Conservation (phyloP, 805 yeast species). For the Lipomyces yamadae region DNA sequence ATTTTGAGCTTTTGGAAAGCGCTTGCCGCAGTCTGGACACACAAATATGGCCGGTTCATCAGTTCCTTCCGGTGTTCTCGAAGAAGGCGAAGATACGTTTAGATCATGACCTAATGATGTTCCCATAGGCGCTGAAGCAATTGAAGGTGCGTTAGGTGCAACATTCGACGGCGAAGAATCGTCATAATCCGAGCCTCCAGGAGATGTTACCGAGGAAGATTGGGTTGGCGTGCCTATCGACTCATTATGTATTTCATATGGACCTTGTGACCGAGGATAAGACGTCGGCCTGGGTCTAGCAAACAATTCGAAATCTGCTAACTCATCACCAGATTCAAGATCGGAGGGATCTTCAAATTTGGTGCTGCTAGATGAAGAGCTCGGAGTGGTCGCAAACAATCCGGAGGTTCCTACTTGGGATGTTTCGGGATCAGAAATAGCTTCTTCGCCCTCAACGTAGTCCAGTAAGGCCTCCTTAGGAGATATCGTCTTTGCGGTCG, state of each 20-base stretch:
- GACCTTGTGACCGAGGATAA: constrained; percentile 17
- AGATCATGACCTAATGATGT: not conserved
- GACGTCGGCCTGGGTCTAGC: constrained; percentile 16
- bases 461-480: constrained; percentile 36
- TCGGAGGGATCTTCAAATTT: constrained; percentile 19
- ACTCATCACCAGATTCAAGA: constrained; percentile 21
- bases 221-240: constrained; percentile 15
- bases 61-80: not conserved
- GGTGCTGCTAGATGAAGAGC: constrained; percentile 25
- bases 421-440: constrained; percentile 4
- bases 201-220: constrained; percentile 26
- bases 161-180: constrained; percentile 15
- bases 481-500: constrained; percentile 29
- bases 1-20: constrained; percentile 21
- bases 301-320: constrained; percentile 19
- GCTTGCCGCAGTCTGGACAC: constrained; percentile 31
- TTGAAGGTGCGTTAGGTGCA: constrained; percentile 24
- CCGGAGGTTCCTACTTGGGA: constrained; percentile 1
- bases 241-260: not conserved
- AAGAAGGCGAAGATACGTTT: constrained; percentile 9
- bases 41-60: constrained; percentile 17
- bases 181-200: constrained; percentile 17
- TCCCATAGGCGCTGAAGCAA: constrained; percentile 2
- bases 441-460: constrained; percentile 14
- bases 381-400: constrained; percentile 30